Percentiles rank a stretch among this genome's conserved stretches.
These are phyloP conservation scores for Camelina hispida DNA, from an alignment of 345 rosid species.

Conservation along the genomic window DNA sequence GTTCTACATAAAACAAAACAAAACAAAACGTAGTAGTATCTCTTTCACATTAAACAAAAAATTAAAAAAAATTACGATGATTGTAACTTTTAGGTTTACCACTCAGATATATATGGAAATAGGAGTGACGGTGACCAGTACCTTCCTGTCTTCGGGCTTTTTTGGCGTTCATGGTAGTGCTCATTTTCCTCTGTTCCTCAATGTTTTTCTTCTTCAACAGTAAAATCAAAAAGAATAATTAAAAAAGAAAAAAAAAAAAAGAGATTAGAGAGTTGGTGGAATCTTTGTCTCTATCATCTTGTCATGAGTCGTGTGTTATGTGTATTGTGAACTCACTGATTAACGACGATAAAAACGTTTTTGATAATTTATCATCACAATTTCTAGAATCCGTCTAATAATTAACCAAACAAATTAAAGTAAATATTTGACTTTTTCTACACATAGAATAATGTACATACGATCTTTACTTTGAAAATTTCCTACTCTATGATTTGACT, in stretches of 20 bases:
- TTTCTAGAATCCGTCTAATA: conserved; percentile 19
- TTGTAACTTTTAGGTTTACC: too few relatives aligned
- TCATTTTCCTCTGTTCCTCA: background rate
- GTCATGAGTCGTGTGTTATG: conserved; percentile 12
- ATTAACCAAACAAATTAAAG: conserved; percentile 10
- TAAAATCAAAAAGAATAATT: background rate
- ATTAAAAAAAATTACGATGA: too few relatives aligned
- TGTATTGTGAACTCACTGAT: conserved; percentile 6
- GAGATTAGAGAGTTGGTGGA: conserved; percentile 1
- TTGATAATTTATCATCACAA: background rate
- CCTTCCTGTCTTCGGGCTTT: conserved; percentile 2
- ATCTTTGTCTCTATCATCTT: conserved; percentile 33
- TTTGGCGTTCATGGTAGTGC: background rate
- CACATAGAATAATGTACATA: conserved; percentile 14
- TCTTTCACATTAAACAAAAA: too few relatives aligned
- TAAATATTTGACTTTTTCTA: conserved; percentile 28
- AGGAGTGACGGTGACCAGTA: conserved; percentile 22
- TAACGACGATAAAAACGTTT: conserved; percentile 22
- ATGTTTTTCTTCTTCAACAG: background rate
- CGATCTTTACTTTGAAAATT: background rate
- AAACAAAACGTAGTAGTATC: too few relatives aligned
- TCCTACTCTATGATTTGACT: conserved; percentile 26
- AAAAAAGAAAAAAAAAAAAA: background rate
- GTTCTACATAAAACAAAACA: background rate
- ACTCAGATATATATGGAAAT: background rate